Conservation (phyloP, 2,329 filamentous ascomycete species). For the Stagonosporopsis vannaccii region DNA sequence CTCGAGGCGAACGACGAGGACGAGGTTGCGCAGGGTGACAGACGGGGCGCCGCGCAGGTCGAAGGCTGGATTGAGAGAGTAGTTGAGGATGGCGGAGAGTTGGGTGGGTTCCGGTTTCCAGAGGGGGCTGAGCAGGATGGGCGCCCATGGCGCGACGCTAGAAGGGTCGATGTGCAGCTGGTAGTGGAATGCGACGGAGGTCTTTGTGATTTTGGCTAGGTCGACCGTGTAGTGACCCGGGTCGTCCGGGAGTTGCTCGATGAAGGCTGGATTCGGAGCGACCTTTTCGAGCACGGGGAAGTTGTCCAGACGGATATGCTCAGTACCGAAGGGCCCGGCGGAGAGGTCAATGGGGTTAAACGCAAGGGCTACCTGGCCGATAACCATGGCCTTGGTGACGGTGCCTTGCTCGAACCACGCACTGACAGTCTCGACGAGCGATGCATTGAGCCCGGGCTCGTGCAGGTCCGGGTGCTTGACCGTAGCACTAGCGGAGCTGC, state of each 20-base stretch:
- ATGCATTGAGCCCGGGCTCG: conserved; percentile 81
- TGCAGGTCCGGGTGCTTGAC: conserved; percentile 82
- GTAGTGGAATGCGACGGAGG: conserved; percentile 89
- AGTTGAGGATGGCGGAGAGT: conserved; percentile 84
- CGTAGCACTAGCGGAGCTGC: conserved; percentile 66
- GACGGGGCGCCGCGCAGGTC: conserved; percentile 48
- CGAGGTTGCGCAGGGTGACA: conserved; percentile 75
- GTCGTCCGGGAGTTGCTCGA: conserved; percentile 72
- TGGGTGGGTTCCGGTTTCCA: conserved; percentile 89
- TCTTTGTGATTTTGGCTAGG: conserved; percentile 72
- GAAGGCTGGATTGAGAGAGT: conserved; percentile 80
- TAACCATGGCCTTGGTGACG: conserved; percentile 75
- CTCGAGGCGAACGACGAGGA: conserved; percentile 75
- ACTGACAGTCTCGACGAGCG: conserved; percentile 90
- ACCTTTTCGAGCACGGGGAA: conserved; percentile 89
- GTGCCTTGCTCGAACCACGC: conserved; percentile 79
- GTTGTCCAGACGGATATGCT: conserved; percentile 85
- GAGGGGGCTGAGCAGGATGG: conserved; percentile 73
- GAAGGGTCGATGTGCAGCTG: conserved; percentile 74
- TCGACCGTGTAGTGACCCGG: conserved; percentile 83
- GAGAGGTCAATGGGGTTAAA: conserved; percentile 69
- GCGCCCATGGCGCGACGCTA: conserved; percentile 67
- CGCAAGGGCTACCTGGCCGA: conserved; percentile 87
- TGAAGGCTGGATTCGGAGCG: conserved; percentile 90
- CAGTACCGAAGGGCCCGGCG: conserved; percentile 52